A percentile compares a stretch with the other conserved stretches of the same genome.
Evolutionary conservation across 176 grass and related monocot species (phyloP).

Genomic region (Lolium rigidum): DNA sequence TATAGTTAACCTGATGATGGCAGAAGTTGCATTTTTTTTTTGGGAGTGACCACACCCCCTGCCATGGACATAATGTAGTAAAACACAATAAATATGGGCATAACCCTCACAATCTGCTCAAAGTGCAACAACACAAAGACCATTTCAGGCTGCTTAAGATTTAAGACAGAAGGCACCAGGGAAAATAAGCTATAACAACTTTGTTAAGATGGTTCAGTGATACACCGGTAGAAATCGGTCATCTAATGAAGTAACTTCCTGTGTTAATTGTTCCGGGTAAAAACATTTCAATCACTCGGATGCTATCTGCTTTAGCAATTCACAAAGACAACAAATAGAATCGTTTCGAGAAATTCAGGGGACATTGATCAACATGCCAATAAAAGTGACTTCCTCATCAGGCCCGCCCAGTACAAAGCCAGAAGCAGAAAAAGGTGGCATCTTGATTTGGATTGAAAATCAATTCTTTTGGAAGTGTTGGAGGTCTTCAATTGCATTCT

Average conservation of each 20-base stretch:
- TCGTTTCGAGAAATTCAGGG: background rate
- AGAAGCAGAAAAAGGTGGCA: constrained; percentile 25
- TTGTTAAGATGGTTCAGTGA: background rate
- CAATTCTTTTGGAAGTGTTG: constrained; percentile 60
- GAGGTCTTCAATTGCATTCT: constrained; percentile 93
- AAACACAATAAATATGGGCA: background rate
- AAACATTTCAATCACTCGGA: constrained; percentile 27
- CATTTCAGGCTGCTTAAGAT: background rate
- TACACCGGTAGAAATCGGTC: background rate
- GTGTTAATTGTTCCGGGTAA: constrained; percentile 28
- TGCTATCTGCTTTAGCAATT: constrained; percentile 21
- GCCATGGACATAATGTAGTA: background rate
- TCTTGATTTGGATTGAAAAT: constrained; percentile 42
- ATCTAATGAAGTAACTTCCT: constrained; percentile 30
- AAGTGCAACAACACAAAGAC: background rate
- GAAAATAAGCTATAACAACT: constrained; percentile 32
- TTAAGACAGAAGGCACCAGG: background rate
- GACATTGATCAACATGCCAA: constrained; percentile 29
- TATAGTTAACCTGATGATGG: background rate
- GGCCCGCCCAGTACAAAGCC: background rate
- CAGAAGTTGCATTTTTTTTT: background rate
- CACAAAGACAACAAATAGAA: constrained; percentile 42
- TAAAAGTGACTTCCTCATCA: constrained; percentile 28
- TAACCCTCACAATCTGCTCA: background rate
- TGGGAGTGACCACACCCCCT: background rate